Conservation (phyloP, 495 filamentous ascomycete species). For the Penicillium angulare region DNA sequence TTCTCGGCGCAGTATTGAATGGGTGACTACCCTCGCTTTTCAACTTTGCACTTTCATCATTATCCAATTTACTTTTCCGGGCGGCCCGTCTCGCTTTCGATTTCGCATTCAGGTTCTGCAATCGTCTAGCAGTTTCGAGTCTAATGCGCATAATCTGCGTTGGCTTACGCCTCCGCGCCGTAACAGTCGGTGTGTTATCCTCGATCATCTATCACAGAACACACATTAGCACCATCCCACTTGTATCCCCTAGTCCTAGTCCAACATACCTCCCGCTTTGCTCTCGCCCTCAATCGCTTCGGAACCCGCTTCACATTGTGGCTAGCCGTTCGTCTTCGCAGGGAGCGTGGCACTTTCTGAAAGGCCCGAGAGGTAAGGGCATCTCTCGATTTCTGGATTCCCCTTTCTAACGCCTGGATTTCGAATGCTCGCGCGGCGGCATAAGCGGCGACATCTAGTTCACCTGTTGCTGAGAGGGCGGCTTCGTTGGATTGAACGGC, state of each 20-base stretch:
- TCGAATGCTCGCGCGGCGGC: conserved; percentile 81
- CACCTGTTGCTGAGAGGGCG: conserved; percentile 69
- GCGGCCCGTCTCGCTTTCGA: conserved; percentile 46
- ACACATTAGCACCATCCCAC: no score
- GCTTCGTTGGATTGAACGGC: conserved; percentile 68
- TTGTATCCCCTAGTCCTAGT: background rate
- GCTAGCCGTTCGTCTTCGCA: conserved; percentile 85
- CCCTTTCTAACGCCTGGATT: conserved; percentile 77
- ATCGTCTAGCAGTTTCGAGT: conserved; percentile 74
- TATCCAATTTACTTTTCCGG: conserved; percentile 31
- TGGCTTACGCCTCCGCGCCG: conserved; percentile 66
- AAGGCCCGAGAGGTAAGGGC: conserved; percentile 73
- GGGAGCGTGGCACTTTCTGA: conserved; percentile 78
- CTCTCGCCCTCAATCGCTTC: conserved; percentile 66
- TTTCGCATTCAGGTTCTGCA: conserved; percentile 61
- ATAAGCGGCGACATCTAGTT: conserved; percentile 79
- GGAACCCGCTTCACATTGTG: conserved; percentile 95
- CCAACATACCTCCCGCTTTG: conserved; percentile 64
- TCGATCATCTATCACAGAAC: conserved; percentile 59
- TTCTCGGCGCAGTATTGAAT: conserved; percentile 44
- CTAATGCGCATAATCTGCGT: conserved; percentile 70
- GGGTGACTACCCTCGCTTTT: conserved; percentile 35
- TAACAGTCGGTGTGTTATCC: conserved; percentile 88
- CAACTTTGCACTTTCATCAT: conserved; percentile 30
- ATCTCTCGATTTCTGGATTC: conserved; percentile 70